Conservation (phyloP, 805 yeast genomes). For the Starmerella potacharoeniae region DNA sequence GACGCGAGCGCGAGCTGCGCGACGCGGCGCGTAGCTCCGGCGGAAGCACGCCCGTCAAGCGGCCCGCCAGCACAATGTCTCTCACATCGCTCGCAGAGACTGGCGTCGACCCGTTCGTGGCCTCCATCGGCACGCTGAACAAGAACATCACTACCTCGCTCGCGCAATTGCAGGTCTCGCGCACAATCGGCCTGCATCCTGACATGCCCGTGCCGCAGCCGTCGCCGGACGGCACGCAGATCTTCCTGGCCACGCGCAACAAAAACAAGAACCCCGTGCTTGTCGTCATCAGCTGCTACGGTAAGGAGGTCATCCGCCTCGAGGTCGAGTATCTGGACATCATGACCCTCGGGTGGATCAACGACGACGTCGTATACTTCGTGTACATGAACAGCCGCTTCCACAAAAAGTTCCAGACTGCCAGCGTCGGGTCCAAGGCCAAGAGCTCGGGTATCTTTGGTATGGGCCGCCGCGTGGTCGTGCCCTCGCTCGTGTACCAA, state of each 20-base stretch:
- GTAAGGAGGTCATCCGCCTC: constrained; percentile 14
- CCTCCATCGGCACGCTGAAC: neutral
- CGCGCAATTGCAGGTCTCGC: neutral
- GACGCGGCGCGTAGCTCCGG: neutral
- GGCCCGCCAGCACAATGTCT: neutral
- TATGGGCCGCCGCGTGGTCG: constrained; percentile 11
- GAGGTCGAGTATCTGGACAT: constrained; percentile 17
- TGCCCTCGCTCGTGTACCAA: constrained; percentile 9
- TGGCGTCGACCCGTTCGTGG: constrained; percentile 1
- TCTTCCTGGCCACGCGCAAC: constrained; percentile 14
- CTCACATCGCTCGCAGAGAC: constrained; percentile 1
- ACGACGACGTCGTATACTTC: constrained; percentile 15
- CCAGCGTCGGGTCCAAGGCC: constrained; percentile 9
- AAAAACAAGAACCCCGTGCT: constrained; percentile 3
- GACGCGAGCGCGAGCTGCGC: neutral
- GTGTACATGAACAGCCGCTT: constrained; percentile 18
- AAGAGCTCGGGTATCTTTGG: constrained; percentile 14
- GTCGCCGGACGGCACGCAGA: constrained; percentile 17
- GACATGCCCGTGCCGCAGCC: constrained; percentile 13
- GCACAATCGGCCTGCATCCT: neutral
- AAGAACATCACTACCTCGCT: neutral
- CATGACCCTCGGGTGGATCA: constrained; percentile 18
- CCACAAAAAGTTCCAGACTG: constrained; percentile 19
- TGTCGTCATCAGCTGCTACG: constrained; percentile 14
- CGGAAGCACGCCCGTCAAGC: neutral